Evolutionary conservation across 2,329 filamentous ascomycete genomes (phyloP).

Genomic region (Lachnellula occidentalis): DNA sequence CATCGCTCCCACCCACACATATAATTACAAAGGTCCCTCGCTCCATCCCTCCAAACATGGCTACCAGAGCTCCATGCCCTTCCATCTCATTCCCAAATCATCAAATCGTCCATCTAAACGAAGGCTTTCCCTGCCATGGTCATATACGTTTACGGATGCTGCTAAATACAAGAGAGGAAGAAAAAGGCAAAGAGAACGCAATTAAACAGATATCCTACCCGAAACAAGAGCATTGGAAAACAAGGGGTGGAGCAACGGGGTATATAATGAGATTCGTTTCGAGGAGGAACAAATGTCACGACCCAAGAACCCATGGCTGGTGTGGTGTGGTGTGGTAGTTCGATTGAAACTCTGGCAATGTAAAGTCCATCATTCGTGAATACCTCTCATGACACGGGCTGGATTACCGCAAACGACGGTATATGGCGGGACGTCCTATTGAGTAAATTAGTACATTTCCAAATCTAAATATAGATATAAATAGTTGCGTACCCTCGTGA

Average conservation of each 20-base stretch:
- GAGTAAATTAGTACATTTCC: not conserved
- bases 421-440: slow-evolving; percentile 31
- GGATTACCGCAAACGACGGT: slow-evolving; percentile 32
- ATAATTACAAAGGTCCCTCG: not conserved
- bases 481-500: slow-evolving; percentile 42
- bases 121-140: not conserved
- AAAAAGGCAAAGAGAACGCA: not conserved
- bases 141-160: slow-evolving; percentile 3
- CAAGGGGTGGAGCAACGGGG: not conserved
- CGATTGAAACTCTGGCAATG: not conserved
- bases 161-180: slow-evolving; percentile 6
- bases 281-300: not conserved
- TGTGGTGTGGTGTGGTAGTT: not conserved
- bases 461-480: not conserved
- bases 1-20: not conserved
- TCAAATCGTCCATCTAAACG: not conserved
- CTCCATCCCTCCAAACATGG: not conserved
- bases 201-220: not conserved
- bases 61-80: slow-evolving; percentile 4
- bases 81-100: not conserved
- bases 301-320: not conserved
- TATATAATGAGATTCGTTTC: slow-evolving; percentile 11
- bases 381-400: slow-evolving; percentile 28
- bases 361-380: slow-evolving; percentile 13
- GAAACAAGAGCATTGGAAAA: not conserved